Conservation (phyloP, 176 grass and related monocot species). For the Avena sativa region DNA sequence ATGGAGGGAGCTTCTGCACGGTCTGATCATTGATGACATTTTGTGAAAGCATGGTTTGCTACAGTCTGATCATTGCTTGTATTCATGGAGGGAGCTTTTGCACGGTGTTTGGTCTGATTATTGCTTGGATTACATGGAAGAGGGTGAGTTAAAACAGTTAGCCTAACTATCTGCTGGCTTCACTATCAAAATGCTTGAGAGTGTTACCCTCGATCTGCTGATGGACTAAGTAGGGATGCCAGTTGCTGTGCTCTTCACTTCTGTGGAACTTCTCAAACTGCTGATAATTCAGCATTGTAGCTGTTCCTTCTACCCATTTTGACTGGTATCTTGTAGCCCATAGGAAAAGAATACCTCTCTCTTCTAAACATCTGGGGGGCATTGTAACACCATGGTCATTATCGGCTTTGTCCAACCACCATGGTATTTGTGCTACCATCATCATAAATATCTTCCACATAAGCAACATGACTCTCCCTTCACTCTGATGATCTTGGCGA, state of each 20-base stretch:
- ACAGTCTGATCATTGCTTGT: too few relatives aligned
- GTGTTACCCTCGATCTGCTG: constrained; percentile 50
- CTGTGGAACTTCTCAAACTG: constrained; percentile 66
- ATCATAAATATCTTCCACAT: constrained; percentile 72
- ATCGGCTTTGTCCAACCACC: too few relatives aligned
- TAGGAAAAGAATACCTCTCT: constrained; percentile 68
- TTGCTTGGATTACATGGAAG: background rate
- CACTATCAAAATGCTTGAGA: constrained; percentile 50
- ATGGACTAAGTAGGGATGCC: constrained; percentile 52
- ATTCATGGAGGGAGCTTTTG: too few relatives aligned
- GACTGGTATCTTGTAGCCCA: background rate
- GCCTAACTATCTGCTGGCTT: constrained; percentile 55
- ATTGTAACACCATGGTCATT: too few relatives aligned
- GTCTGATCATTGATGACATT: too few relatives aligned
- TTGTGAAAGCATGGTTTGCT: too few relatives aligned
- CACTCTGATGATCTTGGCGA: background rate
- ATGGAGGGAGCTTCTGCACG: background rate
- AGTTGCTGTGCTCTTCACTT: constrained; percentile 5
- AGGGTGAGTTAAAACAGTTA: constrained; percentile 2
- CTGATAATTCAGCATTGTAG: constrained; percentile 48
- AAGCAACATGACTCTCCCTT: constrained; percentile 57
- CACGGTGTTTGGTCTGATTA: background rate
- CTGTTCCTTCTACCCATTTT: constrained; percentile 62
- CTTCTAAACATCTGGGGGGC: constrained; percentile 15
- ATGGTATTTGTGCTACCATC: constrained; percentile 23